A percentile compares a stretch with the other conserved stretches of the same genome.
Conservation (phyloP, 2,329 filamentous ascomycete species). For the Penicillium janthinellum region DNA sequence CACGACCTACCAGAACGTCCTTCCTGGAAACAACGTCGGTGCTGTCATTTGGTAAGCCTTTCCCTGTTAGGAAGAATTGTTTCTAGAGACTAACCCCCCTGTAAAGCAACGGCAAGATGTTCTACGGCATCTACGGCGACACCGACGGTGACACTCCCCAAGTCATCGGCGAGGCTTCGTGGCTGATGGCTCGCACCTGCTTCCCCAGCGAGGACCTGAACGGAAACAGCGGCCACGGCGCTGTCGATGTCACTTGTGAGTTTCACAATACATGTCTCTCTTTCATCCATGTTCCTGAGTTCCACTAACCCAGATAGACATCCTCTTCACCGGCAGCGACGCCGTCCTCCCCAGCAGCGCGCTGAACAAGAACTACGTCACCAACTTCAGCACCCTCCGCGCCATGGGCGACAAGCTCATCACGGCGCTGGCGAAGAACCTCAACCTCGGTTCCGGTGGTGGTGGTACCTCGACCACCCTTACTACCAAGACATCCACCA, state of each 20-base stretch:
- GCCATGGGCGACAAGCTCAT: conserved; percentile 33
- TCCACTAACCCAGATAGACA: conserved; percentile 23
- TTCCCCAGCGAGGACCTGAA: conserved; percentile 34
- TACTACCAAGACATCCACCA: conserved; percentile 2
- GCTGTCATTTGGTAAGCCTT: conserved; percentile 33
- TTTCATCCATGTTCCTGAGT: too few species aligned
- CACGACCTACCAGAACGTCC: conserved; percentile 15
- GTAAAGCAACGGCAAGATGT: conserved; percentile 34
- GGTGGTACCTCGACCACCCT: background rate
- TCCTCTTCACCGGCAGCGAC: conserved; percentile 33
- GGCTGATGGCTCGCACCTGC: conserved; percentile 38
- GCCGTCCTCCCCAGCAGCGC: conserved; percentile 30
- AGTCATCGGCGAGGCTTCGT: conserved; percentile 37
- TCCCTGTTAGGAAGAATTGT: too few species aligned
- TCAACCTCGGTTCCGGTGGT: conserved; percentile 17
- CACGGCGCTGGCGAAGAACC: conserved; percentile 24
- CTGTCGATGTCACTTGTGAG: conserved; percentile 36
- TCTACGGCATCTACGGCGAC: conserved; percentile 38
- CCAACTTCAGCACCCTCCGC: conserved; percentile 24
- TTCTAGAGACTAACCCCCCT: background rate
- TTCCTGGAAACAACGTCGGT: conserved; percentile 34
- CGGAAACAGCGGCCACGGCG: conserved; percentile 29
- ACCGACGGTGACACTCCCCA: conserved; percentile 32
- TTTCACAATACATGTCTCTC: background rate
- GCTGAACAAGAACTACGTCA: conserved; percentile 26